Evolutionary conservation across 2,329 filamentous ascomycete genomes (phyloP).

Genomic region (Sclerotiophoma versabilis): DNA sequence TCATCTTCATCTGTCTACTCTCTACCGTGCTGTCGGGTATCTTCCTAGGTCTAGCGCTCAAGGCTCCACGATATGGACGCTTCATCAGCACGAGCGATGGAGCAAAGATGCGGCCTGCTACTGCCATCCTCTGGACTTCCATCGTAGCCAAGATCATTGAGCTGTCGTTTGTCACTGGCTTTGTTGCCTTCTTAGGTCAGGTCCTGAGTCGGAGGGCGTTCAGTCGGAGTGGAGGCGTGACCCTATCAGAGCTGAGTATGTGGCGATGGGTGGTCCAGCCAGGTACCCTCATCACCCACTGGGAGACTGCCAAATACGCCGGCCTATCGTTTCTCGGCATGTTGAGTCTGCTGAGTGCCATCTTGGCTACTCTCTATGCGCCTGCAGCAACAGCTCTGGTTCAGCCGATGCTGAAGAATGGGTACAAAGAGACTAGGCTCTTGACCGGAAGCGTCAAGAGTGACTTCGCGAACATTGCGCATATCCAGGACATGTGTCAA

Average conservation of each 20-base stretch:
- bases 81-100: conserved; percentile 60
- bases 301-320: conserved; percentile 69
- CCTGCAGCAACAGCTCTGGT: conserved; percentile 79
- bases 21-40: conserved; percentile 70
- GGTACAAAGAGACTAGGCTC: conserved; percentile 56
- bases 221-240: conserved; percentile 67
- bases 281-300: conserved; percentile 75
- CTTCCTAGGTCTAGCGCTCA: conserved; percentile 69
- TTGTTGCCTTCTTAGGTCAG: conserved; percentile 78
- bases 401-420: conserved; percentile 72
- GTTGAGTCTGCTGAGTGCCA: conserved; percentile 68
- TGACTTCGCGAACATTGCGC: conserved; percentile 69
- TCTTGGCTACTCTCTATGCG: conserved; percentile 75
- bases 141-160: conserved; percentile 79
- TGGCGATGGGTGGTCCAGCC: conserved; percentile 71
- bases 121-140: conserved; percentile 71
- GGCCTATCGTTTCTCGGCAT: conserved; percentile 69
- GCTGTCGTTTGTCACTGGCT: conserved; percentile 77
- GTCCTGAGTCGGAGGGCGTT: conserved; percentile 74
- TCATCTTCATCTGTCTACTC: conserved; percentile 62
- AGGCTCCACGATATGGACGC: conserved; percentile 68
- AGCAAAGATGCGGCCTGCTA: conserved; percentile 62
- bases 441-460: conserved; percentile 66
- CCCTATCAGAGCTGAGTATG: conserved; percentile 79
- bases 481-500: conserved; percentile 64